Evolutionary conservation across 352 stramenopile genomes (phyloP).

Genomic region (Phytophthora rubi): DNA sequence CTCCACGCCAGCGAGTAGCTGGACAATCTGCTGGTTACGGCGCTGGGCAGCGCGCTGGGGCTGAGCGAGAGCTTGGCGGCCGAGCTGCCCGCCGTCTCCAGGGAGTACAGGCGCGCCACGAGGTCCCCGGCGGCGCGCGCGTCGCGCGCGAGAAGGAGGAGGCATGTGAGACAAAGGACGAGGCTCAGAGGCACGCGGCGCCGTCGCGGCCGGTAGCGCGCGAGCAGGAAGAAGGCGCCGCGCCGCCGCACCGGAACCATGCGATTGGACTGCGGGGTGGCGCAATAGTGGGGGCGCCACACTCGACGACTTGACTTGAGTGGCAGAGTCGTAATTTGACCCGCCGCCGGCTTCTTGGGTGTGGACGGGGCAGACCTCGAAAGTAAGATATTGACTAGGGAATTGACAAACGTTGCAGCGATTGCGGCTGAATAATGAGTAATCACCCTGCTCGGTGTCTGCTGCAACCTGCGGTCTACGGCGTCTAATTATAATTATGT

Average conservation of each 20-base stretch:
- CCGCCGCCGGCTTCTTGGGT: constrained; percentile 26
- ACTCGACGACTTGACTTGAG: constrained; percentile 16
- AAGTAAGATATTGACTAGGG: constrained; percentile 8
- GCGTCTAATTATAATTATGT: no score
- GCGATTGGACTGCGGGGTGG: neutral
- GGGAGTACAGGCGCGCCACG: constrained; percentile 57
- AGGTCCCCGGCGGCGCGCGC: constrained; percentile 49
- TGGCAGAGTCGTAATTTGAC: constrained; percentile 32
- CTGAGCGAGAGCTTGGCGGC: constrained; percentile 43
- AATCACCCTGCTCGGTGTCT: neutral
- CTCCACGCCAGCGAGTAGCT: constrained; percentile 43
- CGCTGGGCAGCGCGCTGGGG: constrained; percentile 39
- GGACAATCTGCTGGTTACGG: constrained; percentile 37
- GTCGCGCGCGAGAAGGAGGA: constrained; percentile 14
- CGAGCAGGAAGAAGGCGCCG: constrained; percentile 36
- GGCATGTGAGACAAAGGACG: constrained; percentile 2
- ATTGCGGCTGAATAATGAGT: neutral
- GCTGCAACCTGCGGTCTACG: neutral
- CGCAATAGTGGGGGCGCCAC: neutral
- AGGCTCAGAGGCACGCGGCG: neutral
- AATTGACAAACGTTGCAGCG: constrained; percentile 1
- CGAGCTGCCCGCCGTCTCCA: constrained; percentile 34
- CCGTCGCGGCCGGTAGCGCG: constrained; percentile 25
- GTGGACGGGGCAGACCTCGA: constrained; percentile 7
- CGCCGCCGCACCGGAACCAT: constrained; percentile 41